phyloP scores from a whole-genome alignment of 2,329 filamentous ascomycete species.

The Fusarium torulosum region DNA sequence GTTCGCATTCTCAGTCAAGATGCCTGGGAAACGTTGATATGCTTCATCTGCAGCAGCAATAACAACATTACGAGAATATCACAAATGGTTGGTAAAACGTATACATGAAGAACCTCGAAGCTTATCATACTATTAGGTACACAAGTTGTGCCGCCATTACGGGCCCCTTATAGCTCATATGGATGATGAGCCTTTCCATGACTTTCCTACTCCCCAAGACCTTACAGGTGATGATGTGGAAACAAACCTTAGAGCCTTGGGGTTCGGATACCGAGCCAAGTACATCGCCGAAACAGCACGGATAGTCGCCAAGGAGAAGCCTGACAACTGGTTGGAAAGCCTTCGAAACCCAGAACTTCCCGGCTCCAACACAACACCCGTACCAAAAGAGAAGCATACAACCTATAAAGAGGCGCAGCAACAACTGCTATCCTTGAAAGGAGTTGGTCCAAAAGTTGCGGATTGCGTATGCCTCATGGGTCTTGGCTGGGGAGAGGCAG shows the following conservation, averaged over 20 bases:
- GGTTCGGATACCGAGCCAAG: constrained; percentile 94
- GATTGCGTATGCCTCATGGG: constrained; percentile 98
- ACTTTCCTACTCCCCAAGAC: constrained; percentile 83
- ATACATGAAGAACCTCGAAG: neutral
- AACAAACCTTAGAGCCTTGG: constrained; percentile 80
- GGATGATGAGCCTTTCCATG: constrained; percentile 80
- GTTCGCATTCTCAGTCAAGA: constrained; percentile 94
- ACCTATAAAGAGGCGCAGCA: constrained; percentile 86
- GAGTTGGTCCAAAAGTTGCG: constrained; percentile 95
- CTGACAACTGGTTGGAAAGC: constrained; percentile 79
- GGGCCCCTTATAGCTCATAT: constrained; percentile 80
- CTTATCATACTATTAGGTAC: constrained; percentile 63
- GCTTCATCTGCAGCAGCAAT: constrained; percentile 98
- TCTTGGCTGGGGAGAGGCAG: constrained; percentile 92
- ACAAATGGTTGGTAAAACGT: constrained; percentile 77
- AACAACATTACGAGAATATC: constrained; percentile 97
- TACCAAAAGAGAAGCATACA: constrained; percentile 61
- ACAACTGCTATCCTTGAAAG: constrained; percentile 80
- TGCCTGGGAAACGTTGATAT: constrained; percentile 92
- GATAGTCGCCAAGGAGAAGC: constrained; percentile 75
- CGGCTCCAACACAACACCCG: constrained; percentile 61
- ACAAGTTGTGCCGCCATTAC: constrained; percentile 90
- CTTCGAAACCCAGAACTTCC: constrained; percentile 83
- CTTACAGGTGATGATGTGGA: constrained; percentile 84
- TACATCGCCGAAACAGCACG: constrained; percentile 90